Base-by-base conservation (phyloP, 768 basidiomycete genomes). In the Arthromyces matolae region DNA sequence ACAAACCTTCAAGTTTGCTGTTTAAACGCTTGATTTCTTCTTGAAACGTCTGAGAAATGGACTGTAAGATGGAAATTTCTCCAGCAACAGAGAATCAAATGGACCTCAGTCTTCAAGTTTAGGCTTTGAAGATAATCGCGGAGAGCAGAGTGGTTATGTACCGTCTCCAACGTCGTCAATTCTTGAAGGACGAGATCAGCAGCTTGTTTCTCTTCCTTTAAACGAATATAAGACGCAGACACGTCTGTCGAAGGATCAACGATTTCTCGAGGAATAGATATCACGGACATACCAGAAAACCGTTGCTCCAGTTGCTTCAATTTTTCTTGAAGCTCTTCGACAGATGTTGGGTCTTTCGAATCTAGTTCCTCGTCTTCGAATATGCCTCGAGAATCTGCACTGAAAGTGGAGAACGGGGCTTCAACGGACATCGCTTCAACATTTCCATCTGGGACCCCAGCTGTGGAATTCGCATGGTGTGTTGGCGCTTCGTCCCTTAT, bases 21-120 rank as follows among this genome's bases (percentile, higher is more conserved):
- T 76, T 83, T 24, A 96, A 67, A 34, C 85, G 78, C 54, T 81
- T 83, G 54, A 93, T 78, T 58, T 96, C 93, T n/a, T 82, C 82
- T 56, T 86, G 81, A 31, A 80, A 76, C 42, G 81, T 73, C 86
- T 91, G n/a, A 49, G 19, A 42, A 28, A 18, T 8, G 40, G 22
- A 27, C 54, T 29, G 19, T 46, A 25, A 46, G 44, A 34, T 43
- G 5, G 31, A 37, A n/a, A n/a, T n/a, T n/a, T n/a, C n/a, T n/a
- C n/a, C n/a, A n/a, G n/a, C n/a, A n/a, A n/a, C n/a, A n/a, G n/a
- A 14, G 10, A 23, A 23, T 16, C 28, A 25, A 14, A 49, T 80
- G 49, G 53, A 91, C 93, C 70, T 90, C 82, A 8, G 76, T 69
- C 62, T 91, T 93, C 20, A 78, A 69, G 33, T 75, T 72, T 48